Percentiles rank a stretch among this genome's conserved stretches.
Conservation (phyloP, 2,329 filamentous ascomycete species). For the Aspergillus sojae region DNA sequence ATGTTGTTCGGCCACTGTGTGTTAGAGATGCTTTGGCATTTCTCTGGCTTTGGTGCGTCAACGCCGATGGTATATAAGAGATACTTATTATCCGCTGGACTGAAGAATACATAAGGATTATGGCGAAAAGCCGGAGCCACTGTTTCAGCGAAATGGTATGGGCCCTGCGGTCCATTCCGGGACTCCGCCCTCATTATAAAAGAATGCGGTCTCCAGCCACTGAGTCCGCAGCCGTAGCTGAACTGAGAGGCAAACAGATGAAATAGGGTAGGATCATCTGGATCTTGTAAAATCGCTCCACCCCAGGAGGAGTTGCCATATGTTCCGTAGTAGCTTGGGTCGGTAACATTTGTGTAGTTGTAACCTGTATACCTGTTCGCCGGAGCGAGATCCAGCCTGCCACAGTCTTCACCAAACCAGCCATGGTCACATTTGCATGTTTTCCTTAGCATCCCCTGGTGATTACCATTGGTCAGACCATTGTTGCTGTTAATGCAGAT, state of each 20-base stretch:
- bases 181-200: slow-evolving; percentile 52
- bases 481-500: slow-evolving; percentile 27
- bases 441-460: not conserved
- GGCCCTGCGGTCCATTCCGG: slow-evolving; percentile 45
- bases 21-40: slow-evolving; percentile 16
- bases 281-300: slow-evolving; percentile 51
- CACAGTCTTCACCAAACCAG: slow-evolving; percentile 49
- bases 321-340: slow-evolving; percentile 14
- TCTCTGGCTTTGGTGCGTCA: slow-evolving; percentile 29
- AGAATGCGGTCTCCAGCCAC: slow-evolving; percentile 52
- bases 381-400: slow-evolving; percentile 49
- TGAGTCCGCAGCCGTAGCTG: slow-evolving; percentile 49
- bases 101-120: slow-evolving; percentile 51
- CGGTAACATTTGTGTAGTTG: slow-evolving; percentile 42
- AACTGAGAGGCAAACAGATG: slow-evolving; percentile 53
- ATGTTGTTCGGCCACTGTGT: slow-evolving; percentile 16
- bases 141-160: slow-evolving; percentile 47
- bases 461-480: not conserved
- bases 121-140: slow-evolving; percentile 50
- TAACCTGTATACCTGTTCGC: slow-evolving; percentile 48
- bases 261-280: slow-evolving; percentile 39
- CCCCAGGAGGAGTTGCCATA: slow-evolving; percentile 53
- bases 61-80: slow-evolving; percentile 51
- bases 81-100: slow-evolving; percentile 47
- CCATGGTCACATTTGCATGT: slow-evolving; percentile 41